Evolutionary conservation across 169 alveolate genomes (phyloP).

Genomic region (Eimeria zaria): DNA sequence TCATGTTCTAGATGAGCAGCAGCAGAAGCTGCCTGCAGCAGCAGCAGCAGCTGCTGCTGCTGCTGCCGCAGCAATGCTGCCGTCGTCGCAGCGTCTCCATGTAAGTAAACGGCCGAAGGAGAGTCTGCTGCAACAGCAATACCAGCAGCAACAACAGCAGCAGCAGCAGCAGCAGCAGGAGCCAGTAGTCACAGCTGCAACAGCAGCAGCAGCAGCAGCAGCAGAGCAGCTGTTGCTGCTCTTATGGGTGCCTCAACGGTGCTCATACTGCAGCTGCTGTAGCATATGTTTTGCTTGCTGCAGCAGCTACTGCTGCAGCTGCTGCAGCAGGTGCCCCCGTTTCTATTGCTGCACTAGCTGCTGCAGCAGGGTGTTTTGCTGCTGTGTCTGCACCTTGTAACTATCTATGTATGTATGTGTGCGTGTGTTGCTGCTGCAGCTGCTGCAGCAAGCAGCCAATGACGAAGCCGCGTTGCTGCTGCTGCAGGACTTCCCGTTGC

Average conservation of each 20-base stretch:
- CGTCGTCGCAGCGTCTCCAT: conserved; percentile 12
- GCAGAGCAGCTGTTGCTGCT: neutral
- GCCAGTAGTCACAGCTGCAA: too few relatives aligned
- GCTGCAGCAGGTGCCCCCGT: too few relatives aligned
- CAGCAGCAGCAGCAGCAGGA: neutral
- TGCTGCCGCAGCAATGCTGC: neutral
- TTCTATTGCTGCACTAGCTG: too few relatives aligned
- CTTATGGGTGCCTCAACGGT: too few relatives aligned
- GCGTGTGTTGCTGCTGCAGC: conserved; percentile 32
- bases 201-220: neutral
- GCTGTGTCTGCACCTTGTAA: neutral
- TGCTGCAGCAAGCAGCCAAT: neutral
- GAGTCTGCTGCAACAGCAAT: too few relatives aligned
- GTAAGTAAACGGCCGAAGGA: neutral
- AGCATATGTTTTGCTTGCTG: too few relatives aligned
- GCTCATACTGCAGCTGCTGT: too few relatives aligned
- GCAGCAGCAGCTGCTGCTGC: neutral
- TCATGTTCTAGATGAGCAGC: neutral
- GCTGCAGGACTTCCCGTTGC: conserved; percentile 23
- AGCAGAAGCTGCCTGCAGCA: too few relatives aligned
- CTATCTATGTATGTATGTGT: too few relatives aligned
- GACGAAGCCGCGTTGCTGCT: conserved; percentile 23
- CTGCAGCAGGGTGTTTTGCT: neutral
- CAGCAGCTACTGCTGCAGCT: too few relatives aligned
- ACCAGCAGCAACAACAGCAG: neutral